Base-by-base conservation (phyloP, 768 basidiomycete genomes). In the Suillus sp. region DNA sequence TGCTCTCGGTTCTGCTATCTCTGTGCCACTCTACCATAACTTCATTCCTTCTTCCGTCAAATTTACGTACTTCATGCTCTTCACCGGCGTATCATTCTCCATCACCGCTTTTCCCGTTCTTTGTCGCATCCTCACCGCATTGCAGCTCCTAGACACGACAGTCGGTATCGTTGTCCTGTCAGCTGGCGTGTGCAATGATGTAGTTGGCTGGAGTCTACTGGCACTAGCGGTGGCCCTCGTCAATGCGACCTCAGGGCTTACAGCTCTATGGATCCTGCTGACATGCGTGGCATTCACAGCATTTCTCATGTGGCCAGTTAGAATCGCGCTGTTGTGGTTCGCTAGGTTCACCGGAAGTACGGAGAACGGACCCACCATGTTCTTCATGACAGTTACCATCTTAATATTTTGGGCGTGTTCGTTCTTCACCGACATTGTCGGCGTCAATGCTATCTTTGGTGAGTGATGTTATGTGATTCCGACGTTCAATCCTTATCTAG, bases 381-480 rank as follows among this genome's bases (percentile, higher is more conserved):
- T 88, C 65, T 95, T 95, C 75, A 96, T 98, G 93, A 93, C 93
- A 0, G 76, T 87, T 5, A 89, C 88, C 34, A 89, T 96, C 64
- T 74, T 97, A 18, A 71, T 93, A 20, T 79, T 95, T 20, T 96
- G 99, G 77, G 87, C 84, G 0, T 92, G 89, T 2, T 91, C 96
- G 0, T 98, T 96, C 78, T 90, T 99, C 72, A 97, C 95, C 0
- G 95, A 96, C 69, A 81, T 95, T 64, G 93, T 98, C 68, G 96
- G 95, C n/a, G 92, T 94, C 9, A 91, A 94, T 71, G 90, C 94
- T 22, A 94, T 96, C 64, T 96, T 96, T 70, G 95, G 95, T 84
- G 59, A 32, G 78, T 68, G 4, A 63, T 59, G 8, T 3, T 60
- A 16, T 48, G 22, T 37, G 18, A 10, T 60, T 64, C 8, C 20